Evolutionary conservation across 495 filamentous ascomycete genomes (phyloP), one percentile per base, ranked within the genome.

Genomic region (Hypomontagnella monticulosa): DNA sequence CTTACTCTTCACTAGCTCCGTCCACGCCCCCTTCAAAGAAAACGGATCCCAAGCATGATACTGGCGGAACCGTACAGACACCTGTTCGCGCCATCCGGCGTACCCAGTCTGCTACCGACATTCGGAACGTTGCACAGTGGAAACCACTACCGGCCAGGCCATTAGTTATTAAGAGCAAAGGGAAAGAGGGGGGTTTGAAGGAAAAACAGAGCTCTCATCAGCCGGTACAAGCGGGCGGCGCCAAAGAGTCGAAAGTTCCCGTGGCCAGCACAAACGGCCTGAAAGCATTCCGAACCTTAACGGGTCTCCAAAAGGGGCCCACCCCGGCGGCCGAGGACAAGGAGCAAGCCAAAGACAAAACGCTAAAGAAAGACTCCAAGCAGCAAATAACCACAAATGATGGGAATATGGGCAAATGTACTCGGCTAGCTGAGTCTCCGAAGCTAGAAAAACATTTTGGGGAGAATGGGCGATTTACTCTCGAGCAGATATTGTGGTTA

Each of bases 401-500:
- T 4, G 49, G 38, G 11, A n/a, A n/a, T 18, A 34, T 10, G 4
- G 33, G 4, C 30, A 15, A 44, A 15, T 11, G 7, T 32, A 34
- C 4, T n/a, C 4, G 14, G 11, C 3, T 11, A 3, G 32, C 12
- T 37, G 32, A 41, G 4, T 0, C n/a, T 10, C 9, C 11, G 4
- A 37, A 46, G 12, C 4, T 10, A 4, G 23, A 61, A 7, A 20
- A 12, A 10, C 32, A 1, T 20, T 14, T 7, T 9, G 12, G n/a
- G 5, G 19, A 15, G 11, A 3, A 27, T 8, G 49, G 5, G 10
- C 18, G 57, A 4, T 43, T 73, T 3, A 69, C 64, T 7, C 16
- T 54, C 0, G 69, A 74, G 33, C 71, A 81, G 37, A 55, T 73
- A 0, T 34, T 78, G n/a, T 81, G 78, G 78, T 51, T 81, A 27